Evolutionary conservation across 306 rosid genomes (phyloP).

Genomic region (Casuarina equisetifolia): DNA sequence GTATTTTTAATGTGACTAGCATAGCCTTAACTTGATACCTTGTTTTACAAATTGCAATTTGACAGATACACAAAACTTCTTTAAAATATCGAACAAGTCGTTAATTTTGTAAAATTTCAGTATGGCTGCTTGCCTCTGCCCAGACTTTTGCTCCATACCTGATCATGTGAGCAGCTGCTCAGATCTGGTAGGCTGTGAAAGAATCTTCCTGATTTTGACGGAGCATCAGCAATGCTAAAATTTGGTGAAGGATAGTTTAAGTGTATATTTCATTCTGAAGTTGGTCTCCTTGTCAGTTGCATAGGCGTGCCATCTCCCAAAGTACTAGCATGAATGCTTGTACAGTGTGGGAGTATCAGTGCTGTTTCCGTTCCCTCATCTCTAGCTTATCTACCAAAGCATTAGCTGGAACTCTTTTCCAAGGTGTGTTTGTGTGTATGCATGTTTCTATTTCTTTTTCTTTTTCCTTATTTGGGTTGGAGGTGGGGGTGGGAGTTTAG

Average conservation of each 20-base stretch:
- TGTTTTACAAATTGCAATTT: not conserved
- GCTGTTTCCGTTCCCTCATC: not conserved
- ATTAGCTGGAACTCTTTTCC: not conserved
- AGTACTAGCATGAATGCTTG: not conserved
- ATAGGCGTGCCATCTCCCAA: conserved; percentile 20
- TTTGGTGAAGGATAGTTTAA: conserved; percentile 8
- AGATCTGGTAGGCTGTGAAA: not conserved
- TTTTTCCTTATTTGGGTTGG: too few relatives aligned
- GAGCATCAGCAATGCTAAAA: conserved; percentile 9
- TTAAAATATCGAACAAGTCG: not conserved
- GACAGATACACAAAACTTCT: not conserved
- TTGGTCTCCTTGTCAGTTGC: conserved; percentile 10
- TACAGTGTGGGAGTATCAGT: not conserved
- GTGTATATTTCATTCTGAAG: conserved; percentile 1
- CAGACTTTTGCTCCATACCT: not conserved
- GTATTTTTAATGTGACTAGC: not conserved
- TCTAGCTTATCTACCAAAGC: not conserved
- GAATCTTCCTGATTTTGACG: not conserved
- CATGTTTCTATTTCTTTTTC: not conserved
- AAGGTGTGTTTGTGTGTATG: not conserved
- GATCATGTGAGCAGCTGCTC: not conserved
- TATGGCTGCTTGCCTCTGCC: not conserved
- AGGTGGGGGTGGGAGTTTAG: too few relatives aligned
- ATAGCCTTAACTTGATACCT: not conserved
- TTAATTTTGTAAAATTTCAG: not conserved